Evolutionary conservation across 2,329 filamentous ascomycete genomes (phyloP).

Genomic region (Lecanicillium sp.): DNA sequence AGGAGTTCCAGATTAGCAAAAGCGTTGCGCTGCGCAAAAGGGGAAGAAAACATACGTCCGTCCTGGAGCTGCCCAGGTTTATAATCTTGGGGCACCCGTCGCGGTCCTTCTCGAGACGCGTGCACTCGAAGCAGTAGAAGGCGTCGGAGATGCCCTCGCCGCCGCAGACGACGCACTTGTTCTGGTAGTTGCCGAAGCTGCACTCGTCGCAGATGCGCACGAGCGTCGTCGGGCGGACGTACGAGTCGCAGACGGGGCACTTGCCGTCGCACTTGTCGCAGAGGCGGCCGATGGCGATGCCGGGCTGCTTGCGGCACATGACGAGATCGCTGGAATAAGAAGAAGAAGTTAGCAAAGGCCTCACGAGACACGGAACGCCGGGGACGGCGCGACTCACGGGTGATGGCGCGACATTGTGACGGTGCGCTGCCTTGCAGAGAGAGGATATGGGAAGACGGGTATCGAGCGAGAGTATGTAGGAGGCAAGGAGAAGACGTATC

Average conservation of each 20-base stretch:
- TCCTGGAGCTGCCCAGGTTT: slow-evolving; percentile 90
- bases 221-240: slow-evolving; percentile 94
- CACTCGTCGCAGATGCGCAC: slow-evolving; percentile 99
- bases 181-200: slow-evolving; percentile 99
- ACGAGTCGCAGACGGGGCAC: slow-evolving; percentile 97
- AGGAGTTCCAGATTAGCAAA: slow-evolving; percentile 10
- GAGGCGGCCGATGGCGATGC: slow-evolving; percentile 95
- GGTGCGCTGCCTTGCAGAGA: not conserved
- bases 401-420: slow-evolving; percentile 83
- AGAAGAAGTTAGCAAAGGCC: slow-evolving; percentile 1
- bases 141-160: slow-evolving; percentile 97
- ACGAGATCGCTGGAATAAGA: slow-evolving; percentile 69
- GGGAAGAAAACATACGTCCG: slow-evolving; percentile 60
- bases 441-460: not conserved
- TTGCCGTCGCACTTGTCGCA: slow-evolving; percentile 99
- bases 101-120: slow-evolving; percentile 89
- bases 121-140: slow-evolving; percentile 99
- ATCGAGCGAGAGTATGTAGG: not conserved
- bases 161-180: slow-evolving; percentile 98
- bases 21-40: not conserved
- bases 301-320: slow-evolving; percentile 98
- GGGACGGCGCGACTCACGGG: slow-evolving; percentile 53
- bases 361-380: not conserved
- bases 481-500: slow-evolving; percentile 11
- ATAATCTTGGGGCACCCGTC: slow-evolving; percentile 99